phyloP scores from a whole-genome alignment of 371 early-diverging fungal species.

The Mortierella sp. region DNA sequence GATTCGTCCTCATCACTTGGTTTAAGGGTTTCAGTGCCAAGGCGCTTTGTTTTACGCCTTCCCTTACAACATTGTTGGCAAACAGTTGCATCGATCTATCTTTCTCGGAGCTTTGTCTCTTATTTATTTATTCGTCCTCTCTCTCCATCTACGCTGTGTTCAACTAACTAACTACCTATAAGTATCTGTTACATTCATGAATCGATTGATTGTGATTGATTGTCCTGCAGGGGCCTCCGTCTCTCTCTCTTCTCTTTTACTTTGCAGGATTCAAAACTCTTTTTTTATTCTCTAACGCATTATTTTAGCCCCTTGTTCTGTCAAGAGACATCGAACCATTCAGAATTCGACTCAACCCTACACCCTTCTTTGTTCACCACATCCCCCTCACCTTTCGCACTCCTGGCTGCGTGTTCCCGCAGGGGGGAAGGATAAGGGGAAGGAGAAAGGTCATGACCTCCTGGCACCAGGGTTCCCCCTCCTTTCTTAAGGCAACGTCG shows the following conservation, averaged over 20 bases:
- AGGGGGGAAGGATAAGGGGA: not conserved
- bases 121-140: no score
- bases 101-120: no score
- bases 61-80: no score
- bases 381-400: no score
- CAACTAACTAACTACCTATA: no score
- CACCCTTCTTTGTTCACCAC: not conserved
- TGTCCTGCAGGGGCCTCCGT: constrained; percentile 2
- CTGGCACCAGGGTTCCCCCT: not conserved
- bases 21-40: no score
- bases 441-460: no score
- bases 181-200: not conserved
- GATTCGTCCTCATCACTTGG: not conserved
- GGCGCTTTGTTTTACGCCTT: no score
- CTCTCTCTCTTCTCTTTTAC: not conserved
- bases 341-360: not conserved
- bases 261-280: not conserved
- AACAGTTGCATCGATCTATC: no score
- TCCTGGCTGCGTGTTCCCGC: not conserved
- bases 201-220: not conserved
- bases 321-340: not conserved
- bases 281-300: not conserved
- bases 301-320: not conserved
- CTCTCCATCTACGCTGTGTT: no score
- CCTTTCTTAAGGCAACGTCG: not conserved